Evolutionary conservation across 2,329 filamentous ascomycete genomes (phyloP).

Genomic region (Penicillium corylophilum): DNA sequence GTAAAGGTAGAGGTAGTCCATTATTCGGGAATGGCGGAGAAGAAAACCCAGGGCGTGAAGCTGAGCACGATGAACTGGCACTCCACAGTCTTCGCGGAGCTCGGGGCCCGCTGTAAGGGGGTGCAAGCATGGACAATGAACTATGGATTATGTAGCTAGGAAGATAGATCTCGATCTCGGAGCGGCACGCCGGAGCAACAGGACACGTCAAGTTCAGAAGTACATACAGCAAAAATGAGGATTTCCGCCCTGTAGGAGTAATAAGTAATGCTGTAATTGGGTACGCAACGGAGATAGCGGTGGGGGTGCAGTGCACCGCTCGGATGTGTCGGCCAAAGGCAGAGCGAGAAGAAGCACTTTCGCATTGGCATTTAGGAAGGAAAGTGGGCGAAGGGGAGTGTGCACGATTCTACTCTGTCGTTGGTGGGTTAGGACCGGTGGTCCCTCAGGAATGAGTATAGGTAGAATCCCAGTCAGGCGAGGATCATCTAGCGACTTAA

Average conservation of each 20-base stretch:
- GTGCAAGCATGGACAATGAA: neutral
- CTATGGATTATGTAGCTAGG: neutral
- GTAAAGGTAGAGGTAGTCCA: conserved; percentile 32
- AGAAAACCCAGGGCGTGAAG: conserved; percentile 26
- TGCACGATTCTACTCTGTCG: neutral
- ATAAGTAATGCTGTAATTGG: neutral
- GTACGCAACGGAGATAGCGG: neutral
- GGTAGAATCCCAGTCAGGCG: neutral
- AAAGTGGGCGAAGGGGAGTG: no score
- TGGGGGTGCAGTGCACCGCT: conserved; percentile 2
- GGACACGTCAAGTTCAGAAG: neutral
- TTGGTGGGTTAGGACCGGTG: neutral
- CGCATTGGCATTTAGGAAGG: neutral
- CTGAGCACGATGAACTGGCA: conserved; percentile 41
- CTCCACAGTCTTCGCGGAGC: conserved; percentile 39
- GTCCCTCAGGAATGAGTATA: neutral
- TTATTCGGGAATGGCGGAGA: conserved; percentile 37
- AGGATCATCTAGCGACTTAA: neutral
- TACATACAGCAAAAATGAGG: neutral
- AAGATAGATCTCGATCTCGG: neutral
- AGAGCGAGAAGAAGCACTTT: conserved; percentile 1
- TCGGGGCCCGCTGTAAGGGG: conserved; percentile 21
- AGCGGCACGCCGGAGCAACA: neutral
- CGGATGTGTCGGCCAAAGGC: conserved; percentile 8
- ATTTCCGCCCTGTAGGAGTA: neutral